A percentile compares a stretch with the other conserved stretches of the same genome.
Conservation (phyloP, 2,329 filamentous ascomycete species). For the Nectriaceae sp. region DNA sequence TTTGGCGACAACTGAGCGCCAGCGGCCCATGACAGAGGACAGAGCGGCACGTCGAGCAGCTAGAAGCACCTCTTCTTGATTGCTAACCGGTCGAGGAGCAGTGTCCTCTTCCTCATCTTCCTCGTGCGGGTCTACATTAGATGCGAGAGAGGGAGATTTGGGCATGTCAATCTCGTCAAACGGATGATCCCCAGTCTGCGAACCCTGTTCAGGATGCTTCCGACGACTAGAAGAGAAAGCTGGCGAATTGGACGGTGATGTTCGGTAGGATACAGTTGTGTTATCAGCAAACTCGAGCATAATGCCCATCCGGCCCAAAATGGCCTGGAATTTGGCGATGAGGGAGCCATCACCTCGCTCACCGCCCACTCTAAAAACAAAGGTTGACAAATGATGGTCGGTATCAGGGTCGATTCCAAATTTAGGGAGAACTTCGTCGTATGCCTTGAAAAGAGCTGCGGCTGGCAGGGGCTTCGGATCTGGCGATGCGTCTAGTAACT, state of each 20-base stretch:
- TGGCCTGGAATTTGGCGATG: constrained; percentile 68
- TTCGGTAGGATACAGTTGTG: constrained; percentile 25
- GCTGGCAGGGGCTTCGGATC: constrained; percentile 68
- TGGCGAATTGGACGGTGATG: constrained; percentile 24
- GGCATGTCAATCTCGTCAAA: constrained; percentile 8
- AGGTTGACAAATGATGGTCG: constrained; percentile 74
- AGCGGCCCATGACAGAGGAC: constrained; percentile 24
- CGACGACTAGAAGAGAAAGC: constrained; percentile 22
- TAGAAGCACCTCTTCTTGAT: constrained; percentile 14
- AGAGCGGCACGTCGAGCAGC: constrained; percentile 22
- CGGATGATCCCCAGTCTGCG: not conserved
- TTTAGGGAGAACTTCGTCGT: constrained; percentile 72
- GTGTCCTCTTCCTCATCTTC: constrained; percentile 4
- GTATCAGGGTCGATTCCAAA: constrained; percentile 71
- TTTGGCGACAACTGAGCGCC: constrained; percentile 23
- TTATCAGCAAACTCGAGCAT: constrained; percentile 61
- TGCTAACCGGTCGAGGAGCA: constrained; percentile 10
- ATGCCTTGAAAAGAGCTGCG: constrained; percentile 78
- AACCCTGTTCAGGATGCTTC: constrained; percentile 6
- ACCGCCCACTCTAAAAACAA: constrained; percentile 78
- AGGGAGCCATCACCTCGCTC: constrained; percentile 59
- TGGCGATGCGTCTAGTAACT: constrained; percentile 57
- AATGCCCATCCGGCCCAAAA: constrained; percentile 71
- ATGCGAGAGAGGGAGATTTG: not conserved
- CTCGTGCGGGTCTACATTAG: not conserved